phyloP scores from a whole-genome alignment of 2,329 filamentous ascomycete genomes.

The Helotiales sp. region DNA sequence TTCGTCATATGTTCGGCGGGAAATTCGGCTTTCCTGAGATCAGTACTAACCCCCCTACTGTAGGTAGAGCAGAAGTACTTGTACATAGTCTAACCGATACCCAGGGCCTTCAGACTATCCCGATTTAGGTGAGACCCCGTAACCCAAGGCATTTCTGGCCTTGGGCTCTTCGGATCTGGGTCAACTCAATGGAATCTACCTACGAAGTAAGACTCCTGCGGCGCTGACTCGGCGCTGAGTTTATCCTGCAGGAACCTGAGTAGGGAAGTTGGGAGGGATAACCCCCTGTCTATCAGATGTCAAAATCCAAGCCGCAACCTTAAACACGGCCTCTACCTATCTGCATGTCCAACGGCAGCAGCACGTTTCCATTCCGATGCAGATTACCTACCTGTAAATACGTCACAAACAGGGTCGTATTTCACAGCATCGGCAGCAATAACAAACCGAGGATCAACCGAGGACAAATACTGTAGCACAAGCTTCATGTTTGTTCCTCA shows the following conservation, averaged over 20 bases:
- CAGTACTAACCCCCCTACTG: no score
- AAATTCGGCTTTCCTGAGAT: neutral
- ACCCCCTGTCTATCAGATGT: constrained; percentile 8
- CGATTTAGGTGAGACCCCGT: neutral
- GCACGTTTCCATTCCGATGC: neutral
- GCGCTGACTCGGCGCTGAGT: constrained; percentile 5
- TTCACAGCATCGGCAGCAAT: neutral
- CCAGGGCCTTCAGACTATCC: neutral
- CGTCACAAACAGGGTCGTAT: neutral
- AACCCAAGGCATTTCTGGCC: neutral
- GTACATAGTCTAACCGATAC: no score
- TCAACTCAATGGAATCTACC: no score
- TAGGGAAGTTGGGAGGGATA: neutral
- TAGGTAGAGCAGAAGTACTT: no score
- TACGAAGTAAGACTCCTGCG: neutral
- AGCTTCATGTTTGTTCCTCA: neutral
- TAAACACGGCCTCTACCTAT: neutral
- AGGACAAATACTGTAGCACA: neutral
- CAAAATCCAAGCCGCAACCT: constrained; percentile 3
- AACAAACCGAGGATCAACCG: neutral
- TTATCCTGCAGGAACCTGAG: neutral
- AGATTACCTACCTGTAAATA: neutral
- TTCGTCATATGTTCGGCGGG: constrained; percentile 7
- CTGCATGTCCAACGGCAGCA: constrained; percentile 1
- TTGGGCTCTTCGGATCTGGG: neutral